Percentiles rank a stretch among this genome's conserved stretches.
Conservation (phyloP, 1,284 basidiomycete genomes). For the Sphaerobolus stellatus region DNA sequence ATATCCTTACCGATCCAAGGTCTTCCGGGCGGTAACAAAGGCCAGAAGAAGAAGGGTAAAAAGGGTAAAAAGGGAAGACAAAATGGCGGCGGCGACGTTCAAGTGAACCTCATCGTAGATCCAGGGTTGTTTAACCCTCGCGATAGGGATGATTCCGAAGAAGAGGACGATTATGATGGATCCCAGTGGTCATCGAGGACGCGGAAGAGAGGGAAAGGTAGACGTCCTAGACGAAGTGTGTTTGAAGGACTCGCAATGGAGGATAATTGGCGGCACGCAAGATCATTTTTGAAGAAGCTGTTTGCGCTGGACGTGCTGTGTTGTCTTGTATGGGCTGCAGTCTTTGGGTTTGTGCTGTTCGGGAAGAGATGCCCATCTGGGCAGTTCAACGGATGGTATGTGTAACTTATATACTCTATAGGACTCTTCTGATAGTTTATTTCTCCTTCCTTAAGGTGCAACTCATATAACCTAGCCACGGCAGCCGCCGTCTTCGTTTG, state of each 20-base stretch:
- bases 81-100: constrained; percentile 46
- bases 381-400: constrained; percentile 61
- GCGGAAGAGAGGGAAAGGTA: constrained; percentile 19
- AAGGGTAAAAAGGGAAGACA: constrained; percentile 32
- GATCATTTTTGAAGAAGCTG: constrained; percentile 52
- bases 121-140: constrained; percentile 52
- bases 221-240: constrained; percentile 45
- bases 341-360: constrained; percentile 58
- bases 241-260: constrained; percentile 65
- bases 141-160: constrained; percentile 28
- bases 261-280: constrained; percentile 56
- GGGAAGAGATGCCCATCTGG: constrained; percentile 64
- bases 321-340: constrained; percentile 56
- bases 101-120: constrained; percentile 71
- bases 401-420: constrained; percentile 16
- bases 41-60: constrained; percentile 39
- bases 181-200: constrained; percentile 14
- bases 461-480: constrained; percentile 63
- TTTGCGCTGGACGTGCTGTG: constrained; percentile 48
- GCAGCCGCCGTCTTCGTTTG: constrained; percentile 58
- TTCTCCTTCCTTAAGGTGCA: constrained; percentile 48
- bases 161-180: constrained; percentile 22
- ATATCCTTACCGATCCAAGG: constrained; percentile 63
- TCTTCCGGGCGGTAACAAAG: constrained; percentile 35
- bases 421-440: too few species aligned